Evolutionary conservation across 148 eudicot genomes (phyloP).

Genomic region (Suaeda aralocaspica): DNA sequence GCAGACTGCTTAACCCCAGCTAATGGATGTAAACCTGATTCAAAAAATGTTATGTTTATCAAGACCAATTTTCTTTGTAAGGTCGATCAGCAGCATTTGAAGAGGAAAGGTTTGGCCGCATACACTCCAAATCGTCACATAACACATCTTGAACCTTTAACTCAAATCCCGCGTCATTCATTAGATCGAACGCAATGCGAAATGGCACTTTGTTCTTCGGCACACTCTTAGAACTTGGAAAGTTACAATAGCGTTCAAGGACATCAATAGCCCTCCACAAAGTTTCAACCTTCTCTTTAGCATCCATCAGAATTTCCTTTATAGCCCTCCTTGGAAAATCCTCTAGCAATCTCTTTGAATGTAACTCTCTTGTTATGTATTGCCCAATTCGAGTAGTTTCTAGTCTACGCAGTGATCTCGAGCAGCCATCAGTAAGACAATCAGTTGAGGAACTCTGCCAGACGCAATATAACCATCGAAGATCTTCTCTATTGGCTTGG

Average conservation of each 20-base stretch:
- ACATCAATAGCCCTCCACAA: neutral
- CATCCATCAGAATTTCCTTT: neutral
- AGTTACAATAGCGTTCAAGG: neutral
- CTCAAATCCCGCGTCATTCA: too few species aligned
- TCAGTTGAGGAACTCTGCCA: neutral
- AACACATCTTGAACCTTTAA: too few species aligned
- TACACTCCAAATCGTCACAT: too few species aligned
- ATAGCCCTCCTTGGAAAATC: neutral
- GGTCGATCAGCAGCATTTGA: too few species aligned
- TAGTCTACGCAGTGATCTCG: neutral
- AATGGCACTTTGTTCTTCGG: too few species aligned
- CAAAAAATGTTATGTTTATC: too few species aligned
- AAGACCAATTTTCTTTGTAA: too few species aligned
- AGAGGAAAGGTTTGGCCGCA: too few species aligned
- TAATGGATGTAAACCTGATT: too few species aligned
- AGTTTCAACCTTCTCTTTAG: neutral
- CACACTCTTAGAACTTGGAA: too few species aligned
- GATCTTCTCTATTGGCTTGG: neutral
- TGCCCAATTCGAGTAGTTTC: neutral
- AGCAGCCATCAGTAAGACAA: neutral
- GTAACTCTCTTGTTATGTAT: neutral
- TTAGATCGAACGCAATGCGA: too few species aligned
- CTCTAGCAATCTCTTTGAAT: neutral
- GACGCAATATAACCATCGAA: neutral
- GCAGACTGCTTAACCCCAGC: too few species aligned